These are phyloP conservation scores for Hypomontagnella monticulosa DNA, from an alignment of 495 filamentous ascomycete genomes.

Conservation along the genomic window DNA sequence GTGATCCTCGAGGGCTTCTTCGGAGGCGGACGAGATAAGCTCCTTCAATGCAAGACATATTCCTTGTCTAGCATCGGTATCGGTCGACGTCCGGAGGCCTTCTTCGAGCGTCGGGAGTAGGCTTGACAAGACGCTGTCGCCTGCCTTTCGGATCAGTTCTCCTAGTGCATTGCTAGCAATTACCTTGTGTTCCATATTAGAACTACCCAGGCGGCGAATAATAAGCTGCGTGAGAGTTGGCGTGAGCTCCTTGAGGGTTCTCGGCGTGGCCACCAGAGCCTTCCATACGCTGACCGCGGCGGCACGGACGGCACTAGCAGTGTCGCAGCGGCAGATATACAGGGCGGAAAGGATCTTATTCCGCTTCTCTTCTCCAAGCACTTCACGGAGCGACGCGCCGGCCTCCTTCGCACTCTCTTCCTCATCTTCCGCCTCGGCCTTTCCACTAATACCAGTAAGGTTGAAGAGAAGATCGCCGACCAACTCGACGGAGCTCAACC, in stretches of 20 bases:
- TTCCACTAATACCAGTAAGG: conserved; percentile 91
- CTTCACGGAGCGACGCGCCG: conserved; percentile 88
- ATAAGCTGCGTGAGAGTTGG: conserved; percentile 94
- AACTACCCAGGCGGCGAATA: conserved; percentile 91
- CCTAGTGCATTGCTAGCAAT: conserved; percentile 97
- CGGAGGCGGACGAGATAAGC: conserved; percentile 89
- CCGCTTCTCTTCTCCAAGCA: conserved; percentile 92
- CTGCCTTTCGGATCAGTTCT: conserved; percentile 95
- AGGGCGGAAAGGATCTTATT: conserved; percentile 94
- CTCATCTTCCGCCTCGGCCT: conserved; percentile 75
- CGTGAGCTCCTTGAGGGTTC: conserved; percentile 92
- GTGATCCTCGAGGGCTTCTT: conserved; percentile 89
- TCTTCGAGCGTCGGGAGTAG: conserved; percentile 92
- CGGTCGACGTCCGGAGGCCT: conserved; percentile 84
- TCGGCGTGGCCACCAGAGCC: conserved; percentile 90
- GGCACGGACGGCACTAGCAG: conserved; percentile 86
- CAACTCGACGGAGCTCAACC: conserved; percentile 95
- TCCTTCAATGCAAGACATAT: conserved; percentile 96
- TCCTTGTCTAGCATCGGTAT: conserved; percentile 94
- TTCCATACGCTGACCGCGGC: conserved; percentile 97
- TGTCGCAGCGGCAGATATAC: conserved; percentile 98
- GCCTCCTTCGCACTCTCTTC: conserved; percentile 84
- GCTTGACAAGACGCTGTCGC: conserved; percentile 88
- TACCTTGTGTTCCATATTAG: conserved; percentile 97
- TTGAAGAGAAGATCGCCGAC: conserved; percentile 98